phyloP scores from a whole-genome alignment of 169 alveolate species.

The Plasmodium gonderi region DNA sequence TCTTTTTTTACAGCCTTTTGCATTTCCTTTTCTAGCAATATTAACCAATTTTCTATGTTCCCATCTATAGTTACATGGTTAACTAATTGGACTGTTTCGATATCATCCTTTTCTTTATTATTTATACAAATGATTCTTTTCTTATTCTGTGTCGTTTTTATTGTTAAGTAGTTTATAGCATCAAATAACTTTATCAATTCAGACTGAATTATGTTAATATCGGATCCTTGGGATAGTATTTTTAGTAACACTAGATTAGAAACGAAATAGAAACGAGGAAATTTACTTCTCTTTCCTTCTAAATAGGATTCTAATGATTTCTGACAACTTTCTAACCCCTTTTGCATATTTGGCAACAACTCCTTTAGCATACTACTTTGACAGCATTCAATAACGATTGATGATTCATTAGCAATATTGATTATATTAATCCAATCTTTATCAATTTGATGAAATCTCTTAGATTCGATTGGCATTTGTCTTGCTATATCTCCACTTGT shows the following conservation, averaged over 20 bases:
- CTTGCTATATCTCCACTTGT: slow-evolving; percentile 98
- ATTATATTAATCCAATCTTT: slow-evolving; percentile 95
- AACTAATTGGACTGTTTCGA: slow-evolving; percentile 91
- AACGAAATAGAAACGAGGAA: slow-evolving; percentile 97
- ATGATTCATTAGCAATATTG: slow-evolving; percentile 96
- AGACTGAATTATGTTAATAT: slow-evolving; percentile 95
- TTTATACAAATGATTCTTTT: slow-evolving; percentile 81
- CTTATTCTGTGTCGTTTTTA: slow-evolving; percentile 83
- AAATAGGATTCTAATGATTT: slow-evolving; percentile 95
- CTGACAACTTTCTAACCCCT: slow-evolving; percentile 95
- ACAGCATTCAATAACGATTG: slow-evolving; percentile 94
- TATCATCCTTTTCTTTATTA: slow-evolving; percentile 90
- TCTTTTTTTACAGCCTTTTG: slow-evolving; percentile 89
- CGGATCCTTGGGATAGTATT: slow-evolving; percentile 96
- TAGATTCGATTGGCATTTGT: slow-evolving; percentile 97
- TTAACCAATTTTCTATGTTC: slow-evolving; percentile 97
- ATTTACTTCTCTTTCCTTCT: slow-evolving; percentile 97
- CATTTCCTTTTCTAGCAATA: slow-evolving; percentile 93
- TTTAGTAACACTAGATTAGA: slow-evolving; percentile 95
- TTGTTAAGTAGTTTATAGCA: slow-evolving; percentile 94
- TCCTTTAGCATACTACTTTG: slow-evolving; percentile 95
- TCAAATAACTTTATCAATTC: slow-evolving; percentile 96
- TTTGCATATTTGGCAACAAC: slow-evolving; percentile 92
- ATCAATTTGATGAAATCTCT: slow-evolving; percentile 95
- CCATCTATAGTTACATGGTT: slow-evolving; percentile 96